Evolutionary conservation across 257 asterid species (phyloP), one percentile per base, ranked within the genome.

Genomic region (Solanum boliviense): DNA sequence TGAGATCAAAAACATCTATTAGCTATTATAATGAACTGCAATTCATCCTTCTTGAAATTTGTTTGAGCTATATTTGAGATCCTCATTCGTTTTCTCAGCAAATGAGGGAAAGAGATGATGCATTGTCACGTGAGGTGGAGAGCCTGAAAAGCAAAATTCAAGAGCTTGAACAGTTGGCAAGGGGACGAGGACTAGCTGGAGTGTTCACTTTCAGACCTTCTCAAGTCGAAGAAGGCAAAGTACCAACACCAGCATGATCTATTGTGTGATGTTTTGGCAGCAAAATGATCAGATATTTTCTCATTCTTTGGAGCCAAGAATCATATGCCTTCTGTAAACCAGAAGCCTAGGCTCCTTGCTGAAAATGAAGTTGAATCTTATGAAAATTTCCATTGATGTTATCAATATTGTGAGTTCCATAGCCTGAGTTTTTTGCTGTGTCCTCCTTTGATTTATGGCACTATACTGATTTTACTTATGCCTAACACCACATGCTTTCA

Each of bases 141-240:
- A 70, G 35, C 52, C 89, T 92, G 9, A 91, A 73, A 89, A 88
- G 32, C 52, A 88, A 91, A 90, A 56, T 92, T 73, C 88, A 91
- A 86, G 94, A 92, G 87, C 81, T 92, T 67, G 94, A 92, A 39
- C 91, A 89, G 87, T 88, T 90, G 25, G 94, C 93, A 15, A 90
- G 87, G 88, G 91, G 91, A 65, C 89, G 90, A 34, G 93, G 94
- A 65, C 93, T 92, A 29, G 71, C 91, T 52, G 93, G 94, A 56
- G 87, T 90, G 72, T 89, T 92, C 89, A 86, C 81, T 62, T 88
- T 89, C 62, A 91, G 89, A 84, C 65, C 89, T 35, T 81, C 89
- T 71, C 90, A 81, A 1, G 70, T 86, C 35, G 89, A 91, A 71
- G 91, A 88, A 72, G 90, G 84, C 87, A 91, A 90, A 86, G 76